Percentiles rank a stretch among this genome's conserved stretches.
Evolutionary conservation across 1,284 basidiomycete species (phyloP).

Genomic region (Meira nashicola): DNA sequence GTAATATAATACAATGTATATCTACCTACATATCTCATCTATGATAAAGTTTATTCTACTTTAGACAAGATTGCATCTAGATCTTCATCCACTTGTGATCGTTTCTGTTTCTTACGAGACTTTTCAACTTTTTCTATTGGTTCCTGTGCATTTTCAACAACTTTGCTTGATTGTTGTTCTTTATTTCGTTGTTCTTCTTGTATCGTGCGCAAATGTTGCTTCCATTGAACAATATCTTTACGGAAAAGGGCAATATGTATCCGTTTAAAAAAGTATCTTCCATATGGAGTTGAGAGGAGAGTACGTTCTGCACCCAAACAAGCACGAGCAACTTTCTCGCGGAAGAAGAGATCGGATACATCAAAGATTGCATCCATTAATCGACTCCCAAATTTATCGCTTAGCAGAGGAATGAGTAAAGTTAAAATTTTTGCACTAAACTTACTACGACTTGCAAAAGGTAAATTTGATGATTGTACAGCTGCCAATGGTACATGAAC

Average conservation of each 20-base stretch:
- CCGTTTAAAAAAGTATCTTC: constrained; percentile 41
- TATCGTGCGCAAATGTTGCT: background rate
- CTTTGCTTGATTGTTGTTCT: background rate
- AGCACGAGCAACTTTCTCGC: constrained; percentile 30
- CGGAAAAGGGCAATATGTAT: constrained; percentile 41
- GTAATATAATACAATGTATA: background rate
- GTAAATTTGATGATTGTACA: constrained; percentile 15
- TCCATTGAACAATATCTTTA: constrained; percentile 39
- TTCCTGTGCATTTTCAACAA: background rate
- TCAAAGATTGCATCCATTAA: constrained; percentile 44
- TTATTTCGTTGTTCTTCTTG: no score
- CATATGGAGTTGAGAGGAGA: constrained; percentile 31
- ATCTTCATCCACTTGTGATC: constrained; percentile 23
- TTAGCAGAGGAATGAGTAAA: constrained; percentile 21
- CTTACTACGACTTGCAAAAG: constrained; percentile 22
- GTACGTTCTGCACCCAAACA: constrained; percentile 22
- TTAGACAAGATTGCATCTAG: constrained; percentile 28
- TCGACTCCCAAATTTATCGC: constrained; percentile 46
- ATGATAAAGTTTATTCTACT: constrained; percentile 12
- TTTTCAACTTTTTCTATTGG: background rate
- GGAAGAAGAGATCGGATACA: constrained; percentile 34
- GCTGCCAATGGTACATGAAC: constrained; percentile 26
- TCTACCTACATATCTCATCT: background rate
- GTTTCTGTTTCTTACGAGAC: constrained; percentile 13
- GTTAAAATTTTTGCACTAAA: constrained; percentile 21